Percentiles rank a stretch among this genome's conserved stretches.
Evolutionary conservation across 1,284 basidiomycete species (phyloP).

Genomic region (Pseudozyma thailandica): DNA sequence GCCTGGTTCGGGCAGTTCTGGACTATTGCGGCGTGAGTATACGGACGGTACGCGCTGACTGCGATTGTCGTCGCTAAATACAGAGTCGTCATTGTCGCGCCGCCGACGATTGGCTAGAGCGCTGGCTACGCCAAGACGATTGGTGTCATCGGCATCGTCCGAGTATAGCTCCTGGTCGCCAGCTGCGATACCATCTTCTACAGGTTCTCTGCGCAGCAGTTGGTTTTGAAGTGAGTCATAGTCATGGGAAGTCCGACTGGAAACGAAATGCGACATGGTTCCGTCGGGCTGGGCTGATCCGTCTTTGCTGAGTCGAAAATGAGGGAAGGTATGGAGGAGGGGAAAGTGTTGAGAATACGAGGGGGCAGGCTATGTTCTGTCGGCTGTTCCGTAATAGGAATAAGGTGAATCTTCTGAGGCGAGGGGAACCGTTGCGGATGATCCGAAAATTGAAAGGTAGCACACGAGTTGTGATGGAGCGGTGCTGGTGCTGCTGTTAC

Average conservation of each 20-base stretch:
- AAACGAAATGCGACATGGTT: slow-evolving; percentile 65
- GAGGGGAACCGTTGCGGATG: too few species aligned
- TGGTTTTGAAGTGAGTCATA: slow-evolving; percentile 62
- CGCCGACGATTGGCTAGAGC: slow-evolving; percentile 32
- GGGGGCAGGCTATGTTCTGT: too few species aligned
- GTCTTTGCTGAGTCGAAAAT: too few species aligned
- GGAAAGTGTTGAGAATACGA: too few species aligned
- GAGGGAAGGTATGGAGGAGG: too few species aligned
- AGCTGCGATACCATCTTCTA: slow-evolving; percentile 22
- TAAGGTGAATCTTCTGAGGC: too few species aligned
- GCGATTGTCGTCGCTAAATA: slow-evolving; percentile 16
- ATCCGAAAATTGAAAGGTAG: background rate
- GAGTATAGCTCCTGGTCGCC: slow-evolving; percentile 19
- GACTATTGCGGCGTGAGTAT: slow-evolving; percentile 50
- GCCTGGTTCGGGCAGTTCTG: slow-evolving; percentile 29
- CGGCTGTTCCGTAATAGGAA: too few species aligned
- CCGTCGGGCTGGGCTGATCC: too few species aligned
- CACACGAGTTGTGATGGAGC: background rate
- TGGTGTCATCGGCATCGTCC: slow-evolving; percentile 14
- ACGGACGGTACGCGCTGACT: slow-evolving; percentile 34
- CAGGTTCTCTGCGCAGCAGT: slow-evolving; percentile 51
- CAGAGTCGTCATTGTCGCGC: slow-evolving; percentile 16
- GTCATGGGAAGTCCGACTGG: slow-evolving; percentile 53
- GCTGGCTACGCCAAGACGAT: slow-evolving; percentile 2
- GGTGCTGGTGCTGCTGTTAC: background rate